Percentiles rank a stretch among this genome's conserved stretches.
phyloP scores from a whole-genome alignment of 768 basidiomycete species.

The Chalciporus pseudorubinellus region DNA sequence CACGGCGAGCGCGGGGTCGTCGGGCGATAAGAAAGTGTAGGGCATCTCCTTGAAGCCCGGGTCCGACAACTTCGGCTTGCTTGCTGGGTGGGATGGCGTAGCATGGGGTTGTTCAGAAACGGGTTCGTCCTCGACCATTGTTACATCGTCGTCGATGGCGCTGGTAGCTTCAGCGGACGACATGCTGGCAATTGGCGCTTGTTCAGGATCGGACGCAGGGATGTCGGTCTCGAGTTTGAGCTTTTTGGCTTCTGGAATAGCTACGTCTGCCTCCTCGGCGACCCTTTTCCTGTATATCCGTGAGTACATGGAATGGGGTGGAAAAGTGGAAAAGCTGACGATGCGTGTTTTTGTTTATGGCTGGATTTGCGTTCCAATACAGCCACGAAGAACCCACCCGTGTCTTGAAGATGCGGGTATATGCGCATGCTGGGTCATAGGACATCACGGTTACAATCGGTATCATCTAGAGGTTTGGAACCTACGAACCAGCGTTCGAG shows the following conservation, averaged over 20 bases:
- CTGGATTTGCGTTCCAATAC: slow-evolving; percentile 59
- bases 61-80: slow-evolving; percentile 23
- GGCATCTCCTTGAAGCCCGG: slow-evolving; percentile 84
- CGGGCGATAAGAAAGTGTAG: slow-evolving; percentile 72
- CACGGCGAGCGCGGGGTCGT: slow-evolving; percentile 64
- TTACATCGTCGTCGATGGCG: slow-evolving; percentile 1
- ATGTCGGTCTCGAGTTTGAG: slow-evolving; percentile 37
- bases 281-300: slow-evolving; percentile 41
- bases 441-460: not conserved
- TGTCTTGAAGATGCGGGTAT: slow-evolving; percentile 94
- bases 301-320: slow-evolving; percentile 1
- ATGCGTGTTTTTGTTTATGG: slow-evolving; percentile 7
- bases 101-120: not conserved
- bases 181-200: slow-evolving; percentile 2
- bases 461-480: not conserved
- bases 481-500: slow-evolving; percentile 68
- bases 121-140: slow-evolving; percentile 3
- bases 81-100: not conserved
- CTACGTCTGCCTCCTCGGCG: slow-evolving; percentile 40
- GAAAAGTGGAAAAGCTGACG: slow-evolving; percentile 7
- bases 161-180: too few relatives aligned
- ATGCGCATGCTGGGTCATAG: slow-evolving; percentile 65
- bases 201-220: slow-evolving; percentile 3
- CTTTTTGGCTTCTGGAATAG: slow-evolving; percentile 50
- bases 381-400: slow-evolving; percentile 97